phyloP scores from a whole-genome alignment of 345 rosid species.

The Bretschneidera sinensis region DNA sequence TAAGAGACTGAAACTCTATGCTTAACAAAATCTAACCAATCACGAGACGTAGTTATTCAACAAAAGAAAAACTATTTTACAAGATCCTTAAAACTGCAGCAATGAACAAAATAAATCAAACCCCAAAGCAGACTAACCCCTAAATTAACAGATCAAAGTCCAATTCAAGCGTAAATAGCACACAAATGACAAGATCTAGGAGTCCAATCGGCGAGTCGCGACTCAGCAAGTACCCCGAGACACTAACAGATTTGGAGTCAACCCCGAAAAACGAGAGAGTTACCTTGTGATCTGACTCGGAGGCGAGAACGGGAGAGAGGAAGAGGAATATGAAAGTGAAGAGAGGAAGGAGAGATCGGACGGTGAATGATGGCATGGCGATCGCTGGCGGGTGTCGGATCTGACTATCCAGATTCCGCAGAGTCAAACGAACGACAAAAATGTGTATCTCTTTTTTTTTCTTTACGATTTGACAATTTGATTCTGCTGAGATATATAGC shows the following conservation, averaged over 20 bases:
- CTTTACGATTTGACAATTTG: no score
- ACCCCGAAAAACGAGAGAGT: no score
- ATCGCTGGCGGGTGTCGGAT: slow-evolving; percentile 42
- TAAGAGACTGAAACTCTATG: not conserved
- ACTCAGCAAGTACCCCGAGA: not conserved
- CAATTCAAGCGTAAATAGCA: slow-evolving; percentile 9
- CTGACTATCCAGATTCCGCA: slow-evolving; percentile 28
- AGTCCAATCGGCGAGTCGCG: not conserved
- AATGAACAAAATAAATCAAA: not conserved
- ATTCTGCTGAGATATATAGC: no score
- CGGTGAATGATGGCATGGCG: slow-evolving; percentile 52
- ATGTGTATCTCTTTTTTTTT: not conserved
- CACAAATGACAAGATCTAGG: slow-evolving; percentile 36
- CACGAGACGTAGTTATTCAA: not conserved
- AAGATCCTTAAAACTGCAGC: not conserved
- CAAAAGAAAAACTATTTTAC: not conserved
- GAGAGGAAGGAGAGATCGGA: slow-evolving; percentile 33
- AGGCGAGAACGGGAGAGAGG: slow-evolving; percentile 41
- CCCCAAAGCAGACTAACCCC: slow-evolving; percentile 2
- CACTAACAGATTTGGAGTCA: not conserved
- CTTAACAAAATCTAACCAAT: not conserved
- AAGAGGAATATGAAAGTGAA: slow-evolving; percentile 27
- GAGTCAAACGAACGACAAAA: not conserved
- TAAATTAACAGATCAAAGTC: slow-evolving; percentile 17
- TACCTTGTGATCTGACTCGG: slow-evolving; percentile 98